phyloP scores from a whole-genome alignment of 176 grass and related monocot genomes.

The Otatea glauca region DNA sequence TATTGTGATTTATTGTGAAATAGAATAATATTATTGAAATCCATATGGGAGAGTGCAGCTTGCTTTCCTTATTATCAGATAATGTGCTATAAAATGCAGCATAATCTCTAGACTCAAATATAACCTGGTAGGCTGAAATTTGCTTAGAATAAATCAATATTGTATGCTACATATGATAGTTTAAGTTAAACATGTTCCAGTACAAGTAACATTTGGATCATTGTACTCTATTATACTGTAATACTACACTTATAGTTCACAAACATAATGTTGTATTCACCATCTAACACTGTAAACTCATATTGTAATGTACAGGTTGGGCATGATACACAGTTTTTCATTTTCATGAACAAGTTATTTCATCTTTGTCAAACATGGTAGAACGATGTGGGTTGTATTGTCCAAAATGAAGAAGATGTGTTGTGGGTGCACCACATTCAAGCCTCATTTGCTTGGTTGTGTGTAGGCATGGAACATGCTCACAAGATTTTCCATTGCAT shows the following conservation, averaged over 20 bases:
- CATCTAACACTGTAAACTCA: not conserved
- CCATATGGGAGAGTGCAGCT: not conserved
- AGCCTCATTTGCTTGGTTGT: not conserved
- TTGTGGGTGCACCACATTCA: slow-evolving; percentile 21
- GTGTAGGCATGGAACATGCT: not conserved
- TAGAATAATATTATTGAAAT: slow-evolving; percentile 1
- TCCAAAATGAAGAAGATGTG: slow-evolving; percentile 26
- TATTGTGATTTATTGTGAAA: not conserved
- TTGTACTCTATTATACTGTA: not conserved
- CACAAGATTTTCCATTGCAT: not conserved
- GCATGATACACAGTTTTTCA: not conserved
- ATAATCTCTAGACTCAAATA: slow-evolving; percentile 5
- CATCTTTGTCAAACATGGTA: not conserved
- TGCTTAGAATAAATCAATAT: not conserved
- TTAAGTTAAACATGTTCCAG: not conserved
- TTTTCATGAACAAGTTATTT: not conserved
- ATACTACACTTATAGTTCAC: not conserved
- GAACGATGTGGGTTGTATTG: not conserved
- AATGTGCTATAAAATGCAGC: not conserved
- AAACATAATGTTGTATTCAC: not conserved
- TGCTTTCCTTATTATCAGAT: slow-evolving; percentile 28
- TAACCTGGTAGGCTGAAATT: not conserved
- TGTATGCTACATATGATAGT: not conserved
- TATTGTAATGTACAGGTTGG: not conserved
- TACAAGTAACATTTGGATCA: not conserved